Conservation (phyloP, 345 rosid species). For the Gossypium mustelinum region DNA sequence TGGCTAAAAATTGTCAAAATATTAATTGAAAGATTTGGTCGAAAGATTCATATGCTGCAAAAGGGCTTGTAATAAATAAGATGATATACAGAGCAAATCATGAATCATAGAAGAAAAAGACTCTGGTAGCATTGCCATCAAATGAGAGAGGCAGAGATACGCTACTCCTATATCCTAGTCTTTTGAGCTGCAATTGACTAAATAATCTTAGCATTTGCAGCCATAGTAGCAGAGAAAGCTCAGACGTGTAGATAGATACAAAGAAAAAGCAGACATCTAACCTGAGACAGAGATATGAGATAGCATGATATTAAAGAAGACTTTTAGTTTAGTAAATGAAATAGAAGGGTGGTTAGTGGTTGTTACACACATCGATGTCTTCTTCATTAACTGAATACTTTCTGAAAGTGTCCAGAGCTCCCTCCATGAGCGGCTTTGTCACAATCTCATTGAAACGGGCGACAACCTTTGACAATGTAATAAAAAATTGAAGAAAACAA, state of each 20-base stretch:
- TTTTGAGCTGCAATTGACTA: background rate
- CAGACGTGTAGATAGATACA: background rate
- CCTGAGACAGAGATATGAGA: background rate
- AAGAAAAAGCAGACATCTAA: conserved; percentile 2
- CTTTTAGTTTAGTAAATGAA: conserved; percentile 12
- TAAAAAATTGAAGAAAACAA: background rate
- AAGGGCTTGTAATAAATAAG: background rate
- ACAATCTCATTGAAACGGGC: conserved; percentile 94
- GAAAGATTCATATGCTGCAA: background rate
- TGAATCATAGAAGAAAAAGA: background rate
- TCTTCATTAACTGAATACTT: conserved; percentile 80
- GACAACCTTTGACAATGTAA: conserved; percentile 53
- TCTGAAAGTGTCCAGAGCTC: conserved; percentile 81
- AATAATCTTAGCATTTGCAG: background rate
- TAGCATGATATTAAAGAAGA: background rate
- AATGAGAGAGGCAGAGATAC: background rate
- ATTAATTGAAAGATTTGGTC: background rate
- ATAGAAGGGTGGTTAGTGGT: background rate
- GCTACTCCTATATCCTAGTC: background rate
- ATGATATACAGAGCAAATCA: background rate
- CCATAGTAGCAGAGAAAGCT: conserved; percentile 24
- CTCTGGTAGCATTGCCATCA: background rate
- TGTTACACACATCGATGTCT: conserved; percentile 58
- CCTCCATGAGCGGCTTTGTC: conserved; percentile 73
- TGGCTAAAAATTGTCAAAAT: background rate